Base-by-base conservation (phyloP, 2,329 filamentous ascomycete species). In the Lasiodiplodia gonubiensis region DNA sequence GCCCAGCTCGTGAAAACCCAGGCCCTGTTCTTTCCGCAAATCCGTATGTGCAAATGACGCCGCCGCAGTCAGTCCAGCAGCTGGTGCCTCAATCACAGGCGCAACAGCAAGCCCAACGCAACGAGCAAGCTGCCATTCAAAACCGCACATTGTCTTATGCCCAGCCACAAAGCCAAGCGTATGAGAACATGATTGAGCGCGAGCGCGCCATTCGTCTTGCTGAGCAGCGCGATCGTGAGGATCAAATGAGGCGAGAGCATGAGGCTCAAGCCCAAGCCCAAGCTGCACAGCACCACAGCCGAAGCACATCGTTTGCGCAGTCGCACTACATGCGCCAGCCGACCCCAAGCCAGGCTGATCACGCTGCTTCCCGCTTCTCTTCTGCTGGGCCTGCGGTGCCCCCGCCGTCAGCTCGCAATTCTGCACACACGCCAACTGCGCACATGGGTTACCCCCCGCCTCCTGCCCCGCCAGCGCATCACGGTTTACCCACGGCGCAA, bases 31-130 rank as follows among this genome's bases (percentile, higher is more conserved):
- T 67, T 12, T 42, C 54, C 14, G 30, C 64, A 30, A 67, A 67
- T 51, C 64, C 64, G 2, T 67, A 67, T 12, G 64, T 55, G 11
- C 64, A 67, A 46, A 67, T 67, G 64, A 67, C 64, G 16, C 64
- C 64, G 11, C 64, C 64, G 10, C 64, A 67, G 21, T 23, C 33
- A 12, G 46, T 67, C 16, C 64, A 67, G 42, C 64, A 67, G 30
- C 54, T 52, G 8, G 64, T 57, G 10, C 64, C 64, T 48, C 42
- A 49, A 51, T 16, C 48, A 35, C 64, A 49, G 18, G 52, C 42
- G 21, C 53, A 59, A 21, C 64, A 67, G 42, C 64, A 67, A 21
- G 48, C 48, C 16, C 53, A 59, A 37, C 64, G 64, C 42, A 61
- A 67, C 23, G 46, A 67, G 30, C 42, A 63, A 33, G 54, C 64